phyloP scores from a whole-genome alignment of 106 monocot genomes.

The Dendrobium officinale region DNA sequence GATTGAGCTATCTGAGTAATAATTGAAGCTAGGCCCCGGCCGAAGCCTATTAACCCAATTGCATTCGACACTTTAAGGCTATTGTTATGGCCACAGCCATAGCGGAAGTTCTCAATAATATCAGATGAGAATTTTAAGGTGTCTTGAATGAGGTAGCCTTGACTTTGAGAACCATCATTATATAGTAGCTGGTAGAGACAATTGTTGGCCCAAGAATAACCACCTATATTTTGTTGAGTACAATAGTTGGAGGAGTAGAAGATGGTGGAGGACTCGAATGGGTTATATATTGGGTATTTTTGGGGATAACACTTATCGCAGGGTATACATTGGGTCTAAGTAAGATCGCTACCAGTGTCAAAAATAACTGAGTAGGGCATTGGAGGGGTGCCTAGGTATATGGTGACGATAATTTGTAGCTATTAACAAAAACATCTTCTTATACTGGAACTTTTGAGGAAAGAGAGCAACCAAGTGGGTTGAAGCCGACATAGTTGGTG shows the following conservation, averaged over 20 bases:
- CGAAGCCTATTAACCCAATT: no score
- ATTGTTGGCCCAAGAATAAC: neutral
- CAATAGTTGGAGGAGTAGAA: slow-evolving; percentile 4
- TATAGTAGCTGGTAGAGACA: slow-evolving; percentile 23
- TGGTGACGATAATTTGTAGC: neutral
- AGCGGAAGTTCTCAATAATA: slow-evolving; percentile 13
- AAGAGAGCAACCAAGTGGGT: no score
- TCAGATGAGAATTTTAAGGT: slow-evolving; percentile 2
- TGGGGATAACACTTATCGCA: neutral
- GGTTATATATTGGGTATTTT: no score
- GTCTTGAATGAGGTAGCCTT: slow-evolving; percentile 4
- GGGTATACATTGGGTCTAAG: slow-evolving; percentile 14
- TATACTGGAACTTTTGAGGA: no score
- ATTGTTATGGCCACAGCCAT: slow-evolving; percentile 28
- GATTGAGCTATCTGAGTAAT: slow-evolving; percentile 12
- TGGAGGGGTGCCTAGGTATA: slow-evolving; percentile 7
- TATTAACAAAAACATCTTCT: no score
- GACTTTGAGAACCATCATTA: slow-evolving; percentile 6
- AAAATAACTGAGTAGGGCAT: neutral
- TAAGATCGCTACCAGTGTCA: slow-evolving; percentile 17
- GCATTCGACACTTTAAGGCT: slow-evolving; percentile 12
- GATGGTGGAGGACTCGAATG: no score
- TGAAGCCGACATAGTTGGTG: no score
- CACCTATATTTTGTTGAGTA: neutral
- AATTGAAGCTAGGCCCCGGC: neutral